Evolutionary conservation across 2,329 filamentous ascomycete genomes (phyloP).

Genomic region (Ceratocystis cacaofunesta): DNA sequence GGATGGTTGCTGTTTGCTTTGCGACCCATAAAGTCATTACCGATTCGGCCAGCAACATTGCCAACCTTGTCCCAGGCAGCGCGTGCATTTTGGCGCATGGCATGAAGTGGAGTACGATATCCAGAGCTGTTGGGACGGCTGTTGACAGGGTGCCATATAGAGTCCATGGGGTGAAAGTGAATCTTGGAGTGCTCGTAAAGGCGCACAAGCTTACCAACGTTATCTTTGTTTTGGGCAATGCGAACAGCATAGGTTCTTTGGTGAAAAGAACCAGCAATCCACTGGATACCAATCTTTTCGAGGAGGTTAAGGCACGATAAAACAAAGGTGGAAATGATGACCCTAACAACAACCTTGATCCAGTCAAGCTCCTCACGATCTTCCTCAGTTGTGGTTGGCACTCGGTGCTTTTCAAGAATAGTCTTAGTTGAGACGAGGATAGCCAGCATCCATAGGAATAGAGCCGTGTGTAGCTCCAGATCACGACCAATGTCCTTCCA

Average conservation of each 20-base stretch:
- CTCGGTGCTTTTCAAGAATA: constrained; percentile 45
- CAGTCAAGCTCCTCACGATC: constrained; percentile 44
- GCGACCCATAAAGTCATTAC: constrained; percentile 80
- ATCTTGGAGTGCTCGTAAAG: constrained; percentile 62
- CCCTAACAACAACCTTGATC: constrained; percentile 69
- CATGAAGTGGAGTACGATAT: constrained; percentile 55
- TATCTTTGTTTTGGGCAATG: constrained; percentile 85
- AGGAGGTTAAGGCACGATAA: constrained; percentile 64
- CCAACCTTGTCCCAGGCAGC: constrained; percentile 66
- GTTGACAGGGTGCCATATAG: constrained; percentile 32
- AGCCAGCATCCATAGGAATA: constrained; percentile 87
- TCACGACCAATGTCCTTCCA: constrained; percentile 81
- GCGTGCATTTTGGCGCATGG: constrained; percentile 60
- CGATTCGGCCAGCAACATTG: constrained; percentile 70
- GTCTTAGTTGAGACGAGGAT: constrained; percentile 75
- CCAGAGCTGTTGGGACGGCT: constrained; percentile 36
- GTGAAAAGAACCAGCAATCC: constrained; percentile 90
- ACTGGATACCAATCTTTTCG: constrained; percentile 87
- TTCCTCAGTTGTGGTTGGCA: constrained; percentile 22
- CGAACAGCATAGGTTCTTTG: constrained; percentile 77
- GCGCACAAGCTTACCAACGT: constrained; percentile 48
- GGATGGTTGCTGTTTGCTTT: constrained; percentile 56
- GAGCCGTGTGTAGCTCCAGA: constrained; percentile 67
- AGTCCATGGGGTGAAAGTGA: constrained; percentile 42
- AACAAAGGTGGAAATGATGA: constrained; percentile 75